Conservation (phyloP, 441 rosid species). For the Gossypium lobatum region DNA sequence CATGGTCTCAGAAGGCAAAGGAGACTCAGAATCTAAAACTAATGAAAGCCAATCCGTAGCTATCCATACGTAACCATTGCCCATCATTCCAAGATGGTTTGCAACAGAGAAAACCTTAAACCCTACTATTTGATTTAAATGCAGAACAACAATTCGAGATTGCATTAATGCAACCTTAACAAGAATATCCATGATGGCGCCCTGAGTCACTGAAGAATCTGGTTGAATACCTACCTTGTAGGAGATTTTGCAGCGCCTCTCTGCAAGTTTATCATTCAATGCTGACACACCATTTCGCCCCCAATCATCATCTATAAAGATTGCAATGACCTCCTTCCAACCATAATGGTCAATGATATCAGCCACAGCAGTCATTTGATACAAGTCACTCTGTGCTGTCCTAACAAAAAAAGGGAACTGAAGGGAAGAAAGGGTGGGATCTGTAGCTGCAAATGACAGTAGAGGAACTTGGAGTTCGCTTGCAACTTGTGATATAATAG, state of each 20-base stretch:
- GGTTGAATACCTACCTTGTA: slow-evolving; percentile 62
- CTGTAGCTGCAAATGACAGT: slow-evolving; percentile 78
- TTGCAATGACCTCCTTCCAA: slow-evolving; percentile 79
- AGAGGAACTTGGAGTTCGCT: slow-evolving; percentile 74
- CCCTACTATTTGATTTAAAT: slow-evolving; percentile 47
- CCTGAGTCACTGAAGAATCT: slow-evolving; percentile 21
- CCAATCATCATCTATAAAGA: slow-evolving; percentile 72
- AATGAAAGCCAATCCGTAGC: slow-evolving; percentile 84
- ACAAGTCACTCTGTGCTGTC: slow-evolving; percentile 63
- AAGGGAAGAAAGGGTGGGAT: slow-evolving; percentile 65
- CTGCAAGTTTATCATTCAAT: slow-evolving; percentile 66
- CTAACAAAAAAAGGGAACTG: slow-evolving; percentile 80
- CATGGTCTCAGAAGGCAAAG: slow-evolving; percentile 51
- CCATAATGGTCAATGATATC: slow-evolving; percentile 55
- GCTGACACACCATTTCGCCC: slow-evolving; percentile 77
- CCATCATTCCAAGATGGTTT: slow-evolving; percentile 73
- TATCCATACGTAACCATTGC: slow-evolving; percentile 88
- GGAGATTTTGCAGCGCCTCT: slow-evolving; percentile 57
- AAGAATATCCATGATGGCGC: slow-evolving; percentile 57
- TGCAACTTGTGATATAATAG: slow-evolving; percentile 56
- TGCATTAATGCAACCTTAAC: slow-evolving; percentile 70
- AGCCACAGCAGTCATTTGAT: slow-evolving; percentile 81
- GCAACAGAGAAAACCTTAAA: slow-evolving; percentile 53
- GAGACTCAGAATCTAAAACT: slow-evolving; percentile 50
- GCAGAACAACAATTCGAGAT: slow-evolving; percentile 70